Base-by-base conservation (phyloP, 2,329 filamentous ascomycete species). In the Fusarium falciforme region DNA sequence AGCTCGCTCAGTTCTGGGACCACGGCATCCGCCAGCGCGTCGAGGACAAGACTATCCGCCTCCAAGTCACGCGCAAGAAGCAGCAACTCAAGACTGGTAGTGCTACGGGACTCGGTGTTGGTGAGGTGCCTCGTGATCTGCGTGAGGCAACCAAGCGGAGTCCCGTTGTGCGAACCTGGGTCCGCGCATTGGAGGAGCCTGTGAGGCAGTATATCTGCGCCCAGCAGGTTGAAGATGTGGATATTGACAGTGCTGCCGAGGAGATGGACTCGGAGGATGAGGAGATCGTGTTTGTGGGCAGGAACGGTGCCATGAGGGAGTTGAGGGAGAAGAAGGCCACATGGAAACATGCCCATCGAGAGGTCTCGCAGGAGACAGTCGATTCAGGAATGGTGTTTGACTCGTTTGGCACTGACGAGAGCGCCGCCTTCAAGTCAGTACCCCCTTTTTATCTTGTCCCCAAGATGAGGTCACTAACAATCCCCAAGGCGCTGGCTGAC, bases 211-310 rank as follows among this genome's bases (percentile, higher is more conserved):
- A 96, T 77, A 89, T 98, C 10, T 79, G 93, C 35, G 88, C 90
- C 64, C 87, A 71, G 61, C 72, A 73, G 33, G 66, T 38, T 31
- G 62, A 52, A 14, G 62, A 68, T 5, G 78, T 80, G 20, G 75
- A 78, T 6, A 55, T 67, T 31, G 77, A 79, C 36, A 79, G 79
- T 57, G 80, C 80, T 7, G 81, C 77, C 20, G 83, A 84, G 31
- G 84, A 86, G 57, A 83, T 85, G 64, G 88, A 89, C 73, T 83
- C 81, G 2, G 81, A 83, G 33, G 94, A 97, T 71, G 95, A 98
- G 71, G 94, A 98, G 84, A 94, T 98, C 74, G 95, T 98, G 12
- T 98, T 98, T 81, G 91, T 97, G 6, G 95, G 94, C 1, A 85
- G 78, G 80, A 91, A 84, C 88, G 92, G 91, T 81, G 89, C 83